phyloP scores from a whole-genome alignment of 495 filamentous ascomycete genomes.

The Hyaloscypha variabilis region DNA sequence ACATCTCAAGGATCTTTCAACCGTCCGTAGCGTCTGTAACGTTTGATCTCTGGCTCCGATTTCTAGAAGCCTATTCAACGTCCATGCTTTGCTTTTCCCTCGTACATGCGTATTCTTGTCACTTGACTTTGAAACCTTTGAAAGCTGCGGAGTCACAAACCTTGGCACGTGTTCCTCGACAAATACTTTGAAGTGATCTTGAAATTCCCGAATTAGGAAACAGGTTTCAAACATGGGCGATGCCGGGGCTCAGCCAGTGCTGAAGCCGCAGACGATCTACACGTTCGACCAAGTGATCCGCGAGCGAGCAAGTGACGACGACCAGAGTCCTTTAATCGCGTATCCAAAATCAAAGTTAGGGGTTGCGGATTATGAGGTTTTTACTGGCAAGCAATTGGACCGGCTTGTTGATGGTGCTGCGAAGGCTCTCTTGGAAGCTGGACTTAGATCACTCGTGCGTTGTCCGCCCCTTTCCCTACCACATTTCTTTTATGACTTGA shows the following conservation, averaged over 20 bases:
- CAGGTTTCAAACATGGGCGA: conserved; percentile 1
- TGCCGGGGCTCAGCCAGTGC: background rate
- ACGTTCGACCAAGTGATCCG: conserved; percentile 19
- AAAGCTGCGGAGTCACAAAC: no score
- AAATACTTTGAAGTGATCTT: no score
- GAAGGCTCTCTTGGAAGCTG: conserved; percentile 40
- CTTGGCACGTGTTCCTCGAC: no score
- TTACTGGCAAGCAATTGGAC: conserved; percentile 55
- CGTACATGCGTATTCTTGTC: no score
- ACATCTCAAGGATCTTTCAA: no score
- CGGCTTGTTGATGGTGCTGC: conserved; percentile 52
- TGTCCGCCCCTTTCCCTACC: background rate
- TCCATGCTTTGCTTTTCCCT: no score
- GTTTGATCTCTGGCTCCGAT: no score
- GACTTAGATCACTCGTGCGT: conserved; percentile 32
- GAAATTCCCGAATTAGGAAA: background rate
- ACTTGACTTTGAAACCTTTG: no score
- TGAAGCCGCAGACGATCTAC: background rate
- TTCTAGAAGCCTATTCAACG: no score
- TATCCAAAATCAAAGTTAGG: conserved; percentile 17
- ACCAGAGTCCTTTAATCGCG: conserved; percentile 28
- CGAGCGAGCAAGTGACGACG: conserved; percentile 8
- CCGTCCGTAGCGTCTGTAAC: no score
- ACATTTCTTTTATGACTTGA: background rate
- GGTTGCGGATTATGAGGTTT: conserved; percentile 48